These are phyloP conservation scores for Malassezia yamatoensis DNA, from an alignment of 1,284 basidiomycete genomes.

Conservation along the genomic window DNA sequence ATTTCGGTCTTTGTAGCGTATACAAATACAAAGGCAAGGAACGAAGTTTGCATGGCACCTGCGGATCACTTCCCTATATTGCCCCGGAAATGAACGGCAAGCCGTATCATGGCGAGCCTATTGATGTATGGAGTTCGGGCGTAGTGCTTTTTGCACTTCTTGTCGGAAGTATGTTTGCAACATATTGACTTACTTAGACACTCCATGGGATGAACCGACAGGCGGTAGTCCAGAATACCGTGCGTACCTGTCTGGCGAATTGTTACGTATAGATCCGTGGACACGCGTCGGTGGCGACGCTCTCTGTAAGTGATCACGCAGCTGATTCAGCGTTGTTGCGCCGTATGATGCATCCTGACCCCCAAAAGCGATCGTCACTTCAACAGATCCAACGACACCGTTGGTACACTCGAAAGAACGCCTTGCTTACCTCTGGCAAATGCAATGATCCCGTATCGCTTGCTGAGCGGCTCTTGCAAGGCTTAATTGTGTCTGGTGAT, in stretches of 20 bases:
- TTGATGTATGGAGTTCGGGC: constrained; percentile 88
- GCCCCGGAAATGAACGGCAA: constrained; percentile 61
- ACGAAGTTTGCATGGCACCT: constrained; percentile 50
- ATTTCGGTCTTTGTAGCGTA: constrained; percentile 87
- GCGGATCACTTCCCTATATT: constrained; percentile 88
- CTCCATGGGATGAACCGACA: constrained; percentile 95
- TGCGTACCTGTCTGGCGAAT: constrained; percentile 64
- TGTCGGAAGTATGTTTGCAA: constrained; percentile 56
- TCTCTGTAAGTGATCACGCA: constrained; percentile 35
- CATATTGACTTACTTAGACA: constrained; percentile 51
- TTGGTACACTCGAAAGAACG: constrained; percentile 41
- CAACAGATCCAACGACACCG: constrained; percentile 40
- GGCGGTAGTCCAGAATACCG: constrained; percentile 65
- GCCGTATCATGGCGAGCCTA: constrained; percentile 76
- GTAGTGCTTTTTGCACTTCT: constrained; percentile 90
- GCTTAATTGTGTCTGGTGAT: constrained; percentile 42
- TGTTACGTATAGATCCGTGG: constrained; percentile 69
- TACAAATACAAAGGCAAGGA: constrained; percentile 80
- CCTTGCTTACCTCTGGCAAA: constrained; percentile 31
- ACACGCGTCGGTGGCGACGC: constrained; percentile 58
- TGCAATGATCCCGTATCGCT: constrained; percentile 43
- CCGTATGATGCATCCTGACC: constrained; percentile 40
- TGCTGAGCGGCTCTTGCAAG: constrained; percentile 44
- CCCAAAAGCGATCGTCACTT: constrained; percentile 29
- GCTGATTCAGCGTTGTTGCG: constrained; percentile 22